These are phyloP conservation scores for Chondrus crispus DNA, from an alignment of 23 red algal genomes.

Conservation along the genomic window DNA sequence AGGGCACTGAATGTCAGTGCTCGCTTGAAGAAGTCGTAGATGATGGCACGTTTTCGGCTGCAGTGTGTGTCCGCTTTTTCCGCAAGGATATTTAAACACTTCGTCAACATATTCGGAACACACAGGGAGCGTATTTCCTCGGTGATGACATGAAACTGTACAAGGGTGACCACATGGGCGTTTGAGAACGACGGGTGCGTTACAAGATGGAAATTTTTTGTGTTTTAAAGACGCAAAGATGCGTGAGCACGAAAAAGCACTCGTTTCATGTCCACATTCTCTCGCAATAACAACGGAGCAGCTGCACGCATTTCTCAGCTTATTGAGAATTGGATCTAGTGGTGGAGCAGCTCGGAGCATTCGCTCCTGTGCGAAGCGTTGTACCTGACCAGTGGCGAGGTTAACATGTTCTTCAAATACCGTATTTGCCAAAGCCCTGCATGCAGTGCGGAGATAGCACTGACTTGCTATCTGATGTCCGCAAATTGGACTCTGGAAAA, in stretches of 20 bases:
- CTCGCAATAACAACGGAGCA: background rate
- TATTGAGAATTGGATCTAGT: background rate
- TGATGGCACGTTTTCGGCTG: background rate
- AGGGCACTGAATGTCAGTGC: constrained; percentile 1
- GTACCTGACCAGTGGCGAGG: background rate
- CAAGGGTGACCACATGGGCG: constrained; percentile 37
- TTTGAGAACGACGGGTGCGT: background rate
- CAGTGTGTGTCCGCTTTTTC: constrained; percentile 4
- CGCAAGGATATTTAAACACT: constrained; percentile 6
- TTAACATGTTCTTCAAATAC: background rate
- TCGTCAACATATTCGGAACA: constrained; percentile 32
- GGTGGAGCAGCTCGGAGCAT: background rate
- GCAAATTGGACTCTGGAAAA: constrained; percentile 24
- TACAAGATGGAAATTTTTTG: constrained; percentile 16
- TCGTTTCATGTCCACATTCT: constrained; percentile 35
- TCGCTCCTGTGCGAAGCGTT: constrained; percentile 14
- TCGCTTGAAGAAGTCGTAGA: background rate
- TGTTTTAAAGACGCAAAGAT: constrained; percentile 8
- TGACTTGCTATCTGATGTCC: constrained; percentile 31
- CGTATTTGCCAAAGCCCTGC: background rate
- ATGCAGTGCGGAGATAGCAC: background rate
- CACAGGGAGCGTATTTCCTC: background rate
- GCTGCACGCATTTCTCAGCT: background rate
- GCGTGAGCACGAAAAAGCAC: background rate
- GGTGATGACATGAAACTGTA: constrained; percentile 7